Evolutionary conservation across 495 filamentous ascomycete species (phyloP).

Genomic region (Podospora appendiculata): DNA sequence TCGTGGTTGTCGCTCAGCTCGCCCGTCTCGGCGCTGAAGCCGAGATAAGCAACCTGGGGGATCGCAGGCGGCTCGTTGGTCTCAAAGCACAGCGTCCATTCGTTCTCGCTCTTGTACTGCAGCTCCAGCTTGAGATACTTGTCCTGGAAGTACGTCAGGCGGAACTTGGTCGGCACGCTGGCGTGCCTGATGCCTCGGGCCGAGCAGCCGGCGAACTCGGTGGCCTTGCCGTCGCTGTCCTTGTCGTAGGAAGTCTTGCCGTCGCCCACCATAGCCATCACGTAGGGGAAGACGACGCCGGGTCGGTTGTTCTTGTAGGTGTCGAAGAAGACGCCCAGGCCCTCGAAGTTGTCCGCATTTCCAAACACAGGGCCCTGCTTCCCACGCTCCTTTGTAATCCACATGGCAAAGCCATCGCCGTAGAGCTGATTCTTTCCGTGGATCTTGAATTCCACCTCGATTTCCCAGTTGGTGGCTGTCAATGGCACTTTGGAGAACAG

Average conservation of each 20-base stretch:
- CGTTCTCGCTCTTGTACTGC: constrained; percentile 81
- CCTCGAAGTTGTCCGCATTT: constrained; percentile 80
- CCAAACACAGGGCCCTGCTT: constrained; percentile 82
- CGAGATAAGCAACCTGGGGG: constrained; percentile 86
- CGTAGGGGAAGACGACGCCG: constrained; percentile 90
- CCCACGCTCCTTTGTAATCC: constrained; percentile 92
- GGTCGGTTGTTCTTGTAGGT: constrained; percentile 99
- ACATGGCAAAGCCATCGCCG: constrained; percentile 97
- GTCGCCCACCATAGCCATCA: constrained; percentile 97
- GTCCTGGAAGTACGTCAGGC: constrained; percentile 94
- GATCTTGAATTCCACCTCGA: constrained; percentile 93
- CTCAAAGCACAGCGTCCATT: constrained; percentile 88
- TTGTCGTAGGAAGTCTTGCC: constrained; percentile 86
- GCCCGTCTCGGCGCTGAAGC: constrained; percentile 92
- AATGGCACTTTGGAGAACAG: constrained; percentile 88
- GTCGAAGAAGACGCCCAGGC: constrained; percentile 94
- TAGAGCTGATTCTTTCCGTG: constrained; percentile 68
- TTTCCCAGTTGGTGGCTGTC: constrained; percentile 99
- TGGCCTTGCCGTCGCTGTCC: constrained; percentile 87
- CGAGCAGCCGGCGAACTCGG: constrained; percentile 90
- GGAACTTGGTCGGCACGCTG: constrained; percentile 71
- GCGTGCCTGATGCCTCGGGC: constrained; percentile 81
- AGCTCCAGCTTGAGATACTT: constrained; percentile 84
- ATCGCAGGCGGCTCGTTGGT: constrained; percentile 66
- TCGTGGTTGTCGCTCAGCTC: constrained; percentile 98